Evolutionary conservation across 441 rosid genomes (phyloP).

Genomic region (Pelargonium citronellum): DNA sequence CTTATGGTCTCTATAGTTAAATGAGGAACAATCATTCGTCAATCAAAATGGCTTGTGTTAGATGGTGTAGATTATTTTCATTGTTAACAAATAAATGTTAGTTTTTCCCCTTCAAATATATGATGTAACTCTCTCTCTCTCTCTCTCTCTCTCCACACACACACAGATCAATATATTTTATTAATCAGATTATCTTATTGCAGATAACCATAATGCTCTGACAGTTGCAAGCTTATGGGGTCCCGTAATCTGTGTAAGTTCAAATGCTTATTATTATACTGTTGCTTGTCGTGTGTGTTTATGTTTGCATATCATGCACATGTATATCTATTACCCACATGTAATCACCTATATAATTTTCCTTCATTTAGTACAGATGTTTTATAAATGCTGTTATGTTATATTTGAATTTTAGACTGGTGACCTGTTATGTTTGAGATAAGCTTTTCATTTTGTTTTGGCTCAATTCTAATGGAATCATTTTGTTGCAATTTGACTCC

Average conservation of each 20-base stretch:
- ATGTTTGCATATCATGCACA: neutral
- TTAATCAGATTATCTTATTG: slow-evolving; percentile 21
- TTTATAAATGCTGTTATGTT: no score
- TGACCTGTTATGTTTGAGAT: no score
- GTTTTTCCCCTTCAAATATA: neutral
- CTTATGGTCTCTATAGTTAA: no score
- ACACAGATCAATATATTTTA: neutral
- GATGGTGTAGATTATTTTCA: no score
- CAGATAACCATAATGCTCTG: slow-evolving; percentile 96
- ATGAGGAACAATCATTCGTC: no score
- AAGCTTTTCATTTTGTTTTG: no score
- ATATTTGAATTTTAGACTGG: no score
- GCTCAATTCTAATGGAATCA: no score
- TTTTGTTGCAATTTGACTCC: no score
- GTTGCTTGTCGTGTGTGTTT: neutral
- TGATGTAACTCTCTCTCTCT: neutral
- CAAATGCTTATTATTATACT: neutral
- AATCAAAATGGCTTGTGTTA: no score
- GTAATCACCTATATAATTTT: neutral
- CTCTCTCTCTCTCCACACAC: neutral
- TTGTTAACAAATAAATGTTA: no score
- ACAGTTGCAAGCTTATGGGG: slow-evolving; percentile 86
- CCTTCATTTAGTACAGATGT: neutral
- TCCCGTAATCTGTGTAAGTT: slow-evolving; percentile 89
- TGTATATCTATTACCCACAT: neutral